Conservation (phyloP, 2,329 filamentous ascomycete genomes). For the Cladosporium velox region DNA sequence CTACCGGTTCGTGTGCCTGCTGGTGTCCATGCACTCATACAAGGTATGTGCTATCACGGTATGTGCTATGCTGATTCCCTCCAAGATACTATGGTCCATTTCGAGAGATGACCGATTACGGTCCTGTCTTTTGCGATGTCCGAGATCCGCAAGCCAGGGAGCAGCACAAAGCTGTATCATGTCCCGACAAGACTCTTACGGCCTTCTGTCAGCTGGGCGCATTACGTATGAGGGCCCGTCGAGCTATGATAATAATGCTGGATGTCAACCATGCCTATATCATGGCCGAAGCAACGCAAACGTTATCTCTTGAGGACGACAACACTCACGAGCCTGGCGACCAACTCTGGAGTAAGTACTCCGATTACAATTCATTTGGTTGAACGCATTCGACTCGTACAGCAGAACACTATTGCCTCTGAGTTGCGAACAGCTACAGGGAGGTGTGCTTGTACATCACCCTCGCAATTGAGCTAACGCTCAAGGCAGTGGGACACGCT, state of each 20-base stretch:
- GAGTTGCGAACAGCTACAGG: too few species aligned
- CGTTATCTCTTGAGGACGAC: conserved; percentile 43
- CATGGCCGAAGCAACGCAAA: conserved; percentile 55
- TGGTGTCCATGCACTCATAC: too few species aligned
- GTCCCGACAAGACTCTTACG: conserved; percentile 36
- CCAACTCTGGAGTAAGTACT: conserved; percentile 27
- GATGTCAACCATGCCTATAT: conserved; percentile 53
- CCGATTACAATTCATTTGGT: too few species aligned
- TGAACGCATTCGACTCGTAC: too few species aligned
- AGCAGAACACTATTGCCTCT: too few species aligned
- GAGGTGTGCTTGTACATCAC: too few species aligned
- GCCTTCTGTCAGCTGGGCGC: conserved; percentile 55
- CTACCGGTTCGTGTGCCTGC: too few species aligned
- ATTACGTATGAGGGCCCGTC: conserved; percentile 50
- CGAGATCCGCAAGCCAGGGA: not conserved
- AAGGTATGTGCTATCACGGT: too few species aligned
- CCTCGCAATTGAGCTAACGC: too few species aligned
- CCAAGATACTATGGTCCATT: conserved; percentile 29
- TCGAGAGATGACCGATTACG: not conserved
- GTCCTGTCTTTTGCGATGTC: not conserved
- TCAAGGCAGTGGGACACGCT: conserved; percentile 26
- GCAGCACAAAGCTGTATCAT: not conserved
- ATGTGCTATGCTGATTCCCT: too few species aligned
- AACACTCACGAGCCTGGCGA: conserved; percentile 29
- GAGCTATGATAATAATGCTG: conserved; percentile 57